A percentile compares a stretch with the other conserved stretches of the same genome.
Conservation (phyloP, 768 basidiomycete species). For the Sarcodon sp. region DNA sequence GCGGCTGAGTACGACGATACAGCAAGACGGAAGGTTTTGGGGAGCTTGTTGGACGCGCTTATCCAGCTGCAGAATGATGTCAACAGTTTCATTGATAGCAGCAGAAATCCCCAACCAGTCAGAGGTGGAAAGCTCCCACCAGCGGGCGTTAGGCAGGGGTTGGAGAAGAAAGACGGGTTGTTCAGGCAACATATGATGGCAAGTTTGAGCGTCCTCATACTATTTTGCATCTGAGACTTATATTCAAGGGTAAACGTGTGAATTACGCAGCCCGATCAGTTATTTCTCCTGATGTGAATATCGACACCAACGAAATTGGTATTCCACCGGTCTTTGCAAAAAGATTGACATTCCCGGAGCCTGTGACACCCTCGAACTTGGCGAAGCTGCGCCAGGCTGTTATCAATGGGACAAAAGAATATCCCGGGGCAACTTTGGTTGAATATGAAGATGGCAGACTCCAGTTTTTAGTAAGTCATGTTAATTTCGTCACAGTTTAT, state of each 20-base stretch:
- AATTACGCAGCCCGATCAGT: conserved; percentile 99
- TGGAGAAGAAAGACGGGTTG: conserved; percentile 98
- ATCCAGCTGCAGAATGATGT: conserved; percentile 90
- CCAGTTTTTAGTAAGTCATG: conserved; percentile 55
- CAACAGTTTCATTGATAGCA: conserved; percentile 94
- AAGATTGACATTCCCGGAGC: conserved; percentile 95
- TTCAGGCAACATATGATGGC: conserved; percentile 99
- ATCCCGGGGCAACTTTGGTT: conserved; percentile 91
- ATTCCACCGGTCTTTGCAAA: conserved; percentile 95
- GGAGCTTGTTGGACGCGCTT: conserved; percentile 62
- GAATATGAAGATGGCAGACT: conserved; percentile 92
- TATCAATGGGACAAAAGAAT: conserved; percentile 76
- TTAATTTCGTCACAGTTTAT: not conserved
- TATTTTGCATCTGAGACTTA: not conserved
- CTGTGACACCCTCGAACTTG: conserved; percentile 87
- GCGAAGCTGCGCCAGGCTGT: conserved; percentile 81
- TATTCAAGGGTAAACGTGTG: conserved; percentile 85
- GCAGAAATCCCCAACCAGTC: conserved; percentile 82
- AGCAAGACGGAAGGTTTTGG: conserved; percentile 43
- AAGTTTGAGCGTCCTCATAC: conserved; percentile 10
- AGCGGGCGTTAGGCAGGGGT: conserved; percentile 85
- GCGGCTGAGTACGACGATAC: conserved; percentile 32
- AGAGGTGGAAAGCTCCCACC: conserved; percentile 86
- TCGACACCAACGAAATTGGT: conserved; percentile 97
- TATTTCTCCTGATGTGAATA: conserved; percentile 98